Conservation (phyloP, 2,329 filamentous ascomycete species). For the Diaporthe sp. region DNA sequence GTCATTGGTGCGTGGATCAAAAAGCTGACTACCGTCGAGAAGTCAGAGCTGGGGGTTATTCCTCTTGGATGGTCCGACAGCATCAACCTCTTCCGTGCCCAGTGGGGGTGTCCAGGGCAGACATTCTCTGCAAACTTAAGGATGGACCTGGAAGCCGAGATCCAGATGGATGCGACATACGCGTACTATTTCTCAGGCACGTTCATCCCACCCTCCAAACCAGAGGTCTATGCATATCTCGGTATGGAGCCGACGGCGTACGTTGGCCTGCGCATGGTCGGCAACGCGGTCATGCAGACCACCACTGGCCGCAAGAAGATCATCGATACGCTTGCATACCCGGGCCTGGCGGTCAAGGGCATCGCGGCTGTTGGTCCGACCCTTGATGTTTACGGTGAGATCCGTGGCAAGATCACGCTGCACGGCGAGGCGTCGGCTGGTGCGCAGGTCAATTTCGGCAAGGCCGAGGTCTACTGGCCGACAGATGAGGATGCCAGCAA, state of each 20-base stretch:
- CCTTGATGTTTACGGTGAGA: not conserved
- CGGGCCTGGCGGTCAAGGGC: too few species aligned
- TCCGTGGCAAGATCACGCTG: not conserved
- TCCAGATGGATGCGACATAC: not conserved
- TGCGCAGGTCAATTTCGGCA: not conserved
- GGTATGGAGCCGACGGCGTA: too few species aligned
- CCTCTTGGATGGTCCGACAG: not conserved
- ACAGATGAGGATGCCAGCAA: not conserved
- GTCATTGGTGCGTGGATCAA: not conserved
- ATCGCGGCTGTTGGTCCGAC: too few species aligned
- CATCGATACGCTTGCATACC: too few species aligned
- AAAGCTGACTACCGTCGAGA: too few species aligned
- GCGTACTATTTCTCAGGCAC: too few species aligned
- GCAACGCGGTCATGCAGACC: too few species aligned
- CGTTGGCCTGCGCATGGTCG: too few species aligned
- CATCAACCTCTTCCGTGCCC: not conserved
- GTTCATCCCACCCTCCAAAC: too few species aligned
- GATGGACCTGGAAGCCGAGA: conserved; percentile 14
- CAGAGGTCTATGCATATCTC: too few species aligned
- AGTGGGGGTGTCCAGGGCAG: not conserved
- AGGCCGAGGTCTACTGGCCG: not conserved
- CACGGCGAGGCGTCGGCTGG: not conserved
- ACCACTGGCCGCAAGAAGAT: too few species aligned
- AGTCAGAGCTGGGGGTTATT: too few species aligned
- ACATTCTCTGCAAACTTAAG: not conserved